Conservation (phyloP, 2,329 filamentous ascomycete genomes). For the Chaetomium strumarium region DNA sequence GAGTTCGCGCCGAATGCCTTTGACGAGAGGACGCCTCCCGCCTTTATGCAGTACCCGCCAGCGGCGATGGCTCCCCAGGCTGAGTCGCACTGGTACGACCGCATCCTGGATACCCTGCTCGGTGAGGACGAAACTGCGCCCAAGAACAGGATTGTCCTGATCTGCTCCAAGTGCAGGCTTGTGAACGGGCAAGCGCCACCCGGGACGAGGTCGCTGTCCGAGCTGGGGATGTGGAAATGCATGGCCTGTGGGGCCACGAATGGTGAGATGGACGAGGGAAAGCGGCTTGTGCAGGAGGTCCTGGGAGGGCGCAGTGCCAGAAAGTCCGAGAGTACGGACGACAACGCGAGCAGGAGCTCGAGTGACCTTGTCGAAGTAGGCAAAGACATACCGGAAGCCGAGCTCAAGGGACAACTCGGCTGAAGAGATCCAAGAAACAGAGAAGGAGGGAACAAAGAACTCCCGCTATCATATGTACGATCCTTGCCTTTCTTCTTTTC, state of each 20-base stretch:
- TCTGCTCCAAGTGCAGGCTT: slow-evolving; percentile 74
- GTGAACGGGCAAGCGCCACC: slow-evolving; percentile 96
- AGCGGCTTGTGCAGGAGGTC: slow-evolving; percentile 65
- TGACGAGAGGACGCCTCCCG: slow-evolving; percentile 25
- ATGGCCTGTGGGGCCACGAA: slow-evolving; percentile 78
- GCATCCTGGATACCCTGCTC: slow-evolving; percentile 82
- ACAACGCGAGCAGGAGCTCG: slow-evolving; percentile 18
- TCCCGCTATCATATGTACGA: neutral
- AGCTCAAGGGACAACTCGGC: slow-evolving; percentile 1
- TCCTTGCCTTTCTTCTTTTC: neutral
- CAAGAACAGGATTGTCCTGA: slow-evolving; percentile 83
- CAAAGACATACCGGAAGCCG: slow-evolving; percentile 11
- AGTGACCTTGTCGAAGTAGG: slow-evolving; percentile 22
- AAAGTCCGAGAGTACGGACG: slow-evolving; percentile 20
- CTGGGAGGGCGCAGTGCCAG: slow-evolving; percentile 28
- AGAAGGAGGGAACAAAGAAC: slow-evolving; percentile 6
- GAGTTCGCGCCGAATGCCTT: slow-evolving; percentile 75
- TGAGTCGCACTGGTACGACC: slow-evolving; percentile 81
- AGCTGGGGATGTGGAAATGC: slow-evolving; percentile 84
- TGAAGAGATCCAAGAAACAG: slow-evolving; percentile 8
- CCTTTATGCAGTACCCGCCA: slow-evolving; percentile 27
- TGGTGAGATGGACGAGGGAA: slow-evolving; percentile 71
- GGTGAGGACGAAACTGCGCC: slow-evolving; percentile 92
- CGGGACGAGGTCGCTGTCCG: slow-evolving; percentile 67
- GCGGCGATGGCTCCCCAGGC: slow-evolving; percentile 22